Evolutionary conservation across 768 basidiomycete genomes (phyloP), one percentile per base, ranked within the genome.

Genomic region (Kondoa malvinella): DNA sequence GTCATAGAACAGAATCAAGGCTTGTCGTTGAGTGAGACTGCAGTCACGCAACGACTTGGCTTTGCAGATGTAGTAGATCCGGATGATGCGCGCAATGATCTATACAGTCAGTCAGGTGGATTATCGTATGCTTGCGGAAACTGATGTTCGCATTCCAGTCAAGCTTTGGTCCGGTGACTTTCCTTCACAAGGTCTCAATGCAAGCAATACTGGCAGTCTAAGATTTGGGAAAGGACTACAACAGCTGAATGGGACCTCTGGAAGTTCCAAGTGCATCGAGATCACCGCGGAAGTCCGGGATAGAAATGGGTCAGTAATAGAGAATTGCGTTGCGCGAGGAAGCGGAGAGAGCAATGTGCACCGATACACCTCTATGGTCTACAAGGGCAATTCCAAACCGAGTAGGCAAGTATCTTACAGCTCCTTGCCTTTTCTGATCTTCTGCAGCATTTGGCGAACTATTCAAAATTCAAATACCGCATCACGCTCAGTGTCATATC

Each of bases 31-130:
- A 85, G 87, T 68, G 88, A 87, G 71, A 83, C 84, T 8, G 87
- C 92, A 0, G 82, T 86, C 59, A 92, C 91, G 1, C 79, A 87
- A 15, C 87, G 90, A 1, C 84, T 97, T 34, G 91, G 91, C 32
- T 97, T 97, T 75, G 88, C 94, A 0, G 94, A 97, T 72, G 92
- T 95, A 4, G 92, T 94, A 8, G 92, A 92, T 75, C 92, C 92
- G 1, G 89, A 88, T 4, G 87, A 89, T 70, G 78, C 84, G n/a
- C 85, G 94, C 17, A 96, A 97, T 74, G 94, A 97, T 71, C 81
- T 96, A 15, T 97, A 96, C 77, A 83, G 40, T 50, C 12, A 50
- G 40, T 50, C n/a, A n/a, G n/a, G 27, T 25, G 58, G 14, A 60
- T 60, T 60, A 60, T 25, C 25, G 4, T 8, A 60, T 29, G 27